Evolutionary conservation across 139 green algal genomes (phyloP).

Genomic region (Bryopsis sp.): DNA sequence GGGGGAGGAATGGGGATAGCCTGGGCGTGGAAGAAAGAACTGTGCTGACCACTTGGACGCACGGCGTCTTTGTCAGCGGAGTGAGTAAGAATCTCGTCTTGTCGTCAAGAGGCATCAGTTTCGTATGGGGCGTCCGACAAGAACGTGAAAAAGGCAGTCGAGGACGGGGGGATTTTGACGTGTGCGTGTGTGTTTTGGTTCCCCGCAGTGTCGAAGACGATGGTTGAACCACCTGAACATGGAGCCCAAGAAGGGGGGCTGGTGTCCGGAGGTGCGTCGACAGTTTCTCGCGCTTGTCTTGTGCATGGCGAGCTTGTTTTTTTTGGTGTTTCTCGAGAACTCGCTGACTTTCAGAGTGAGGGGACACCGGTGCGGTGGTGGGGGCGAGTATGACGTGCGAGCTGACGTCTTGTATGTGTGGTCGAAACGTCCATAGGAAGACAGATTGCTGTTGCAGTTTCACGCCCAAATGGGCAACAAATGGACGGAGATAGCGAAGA

Average conservation of each 20-base stretch:
- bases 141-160: not conserved
- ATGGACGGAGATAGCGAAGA: no score
- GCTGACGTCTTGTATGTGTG: no score
- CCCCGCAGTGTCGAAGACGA: constrained; percentile 33
- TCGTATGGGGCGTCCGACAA: not conserved
- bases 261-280: constrained; percentile 30
- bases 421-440: no score
- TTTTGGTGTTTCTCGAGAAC: no score
- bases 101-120: not conserved
- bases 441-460: no score
- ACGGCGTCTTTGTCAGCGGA: not conserved
- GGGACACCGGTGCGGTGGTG: no score
- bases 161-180: not conserved
- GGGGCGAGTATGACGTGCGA: no score
- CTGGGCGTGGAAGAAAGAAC: no score
- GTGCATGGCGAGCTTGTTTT: no score
- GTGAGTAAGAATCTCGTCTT: not conserved
- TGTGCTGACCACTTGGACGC: not conserved
- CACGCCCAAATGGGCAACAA: no score
- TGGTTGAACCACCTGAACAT: constrained; percentile 63
- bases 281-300: not conserved
- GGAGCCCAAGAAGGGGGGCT: constrained; percentile 32
- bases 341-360: no score
- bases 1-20: no score
- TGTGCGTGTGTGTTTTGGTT: constrained; percentile 1